Evolutionary conservation across 2,329 filamentous ascomycete species (phyloP), one percentile per base, ranked within the genome.

Genomic region (Colletotrichum lentis): DNA sequence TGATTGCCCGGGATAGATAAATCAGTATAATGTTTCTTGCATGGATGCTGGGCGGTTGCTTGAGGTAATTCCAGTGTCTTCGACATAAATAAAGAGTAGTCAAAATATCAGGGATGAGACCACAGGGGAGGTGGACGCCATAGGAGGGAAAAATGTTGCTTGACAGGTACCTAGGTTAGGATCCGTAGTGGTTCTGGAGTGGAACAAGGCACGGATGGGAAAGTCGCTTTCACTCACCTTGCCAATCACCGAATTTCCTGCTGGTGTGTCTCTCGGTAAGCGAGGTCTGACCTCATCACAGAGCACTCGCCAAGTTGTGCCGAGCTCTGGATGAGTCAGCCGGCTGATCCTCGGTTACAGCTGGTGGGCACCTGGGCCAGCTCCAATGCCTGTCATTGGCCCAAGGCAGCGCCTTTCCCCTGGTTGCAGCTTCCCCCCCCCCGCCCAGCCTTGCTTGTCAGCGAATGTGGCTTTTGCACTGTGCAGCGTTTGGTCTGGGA

Each of bases 371-470:
- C 46, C 64, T 16, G 10, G 3, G 20, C 22, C 20, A 47, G 37
- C 39, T 43, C n/a, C 16, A 5, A 6, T 20, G 27, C 18, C 46
- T 31, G 1, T 61, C 49, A 69, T 66, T 69, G 66, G 66, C 20
- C n/a, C 0, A 66, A 65, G 7, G 41, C 24, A 16, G 22, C 11
- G 37, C 20, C 37, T 56, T 49, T 61, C 31, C 31, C 18, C 14
- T 39, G 55, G 55, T 41, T 37, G 64, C 64, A 67, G 64, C 54
- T 62, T 56, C 35, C 10, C 31, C 27, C 27, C 27, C 27, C 27
- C 44, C n/a, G n/a, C 64, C 50, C 60, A 67, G 62, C 66, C 66
- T 65, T 65, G 62, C 62, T 24, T 18, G 20, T 24, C 14, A 22
- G 31, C 10, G 31, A 35, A 35, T 35, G 6, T 35, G 14, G 53